These are phyloP conservation scores for Metschnikowia continentalis DNA, from an alignment of 805 yeast genomes.

Conservation along the genomic window DNA sequence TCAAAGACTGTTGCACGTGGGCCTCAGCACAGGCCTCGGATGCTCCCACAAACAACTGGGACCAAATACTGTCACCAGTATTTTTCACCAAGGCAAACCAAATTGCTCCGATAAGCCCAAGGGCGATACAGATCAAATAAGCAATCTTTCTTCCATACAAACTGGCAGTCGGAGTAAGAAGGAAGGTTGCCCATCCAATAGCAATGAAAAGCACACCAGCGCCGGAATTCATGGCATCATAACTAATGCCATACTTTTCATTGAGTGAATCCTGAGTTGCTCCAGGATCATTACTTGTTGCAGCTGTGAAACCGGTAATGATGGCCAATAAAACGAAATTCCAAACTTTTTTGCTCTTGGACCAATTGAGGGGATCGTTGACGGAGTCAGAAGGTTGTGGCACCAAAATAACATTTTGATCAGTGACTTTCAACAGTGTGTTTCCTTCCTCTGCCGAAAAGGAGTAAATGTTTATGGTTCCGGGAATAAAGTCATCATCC, in stretches of 20 bases:
- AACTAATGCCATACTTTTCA: conserved; percentile 58
- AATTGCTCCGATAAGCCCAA: conserved; percentile 61
- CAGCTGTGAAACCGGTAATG: conserved; percentile 66
- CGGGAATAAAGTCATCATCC: conserved; percentile 18
- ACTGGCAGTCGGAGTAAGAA: conserved; percentile 65
- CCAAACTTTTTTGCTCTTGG: conserved; percentile 27
- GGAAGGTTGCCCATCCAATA: conserved; percentile 60
- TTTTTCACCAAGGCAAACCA: conserved; percentile 62
- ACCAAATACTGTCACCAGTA: conserved; percentile 66
- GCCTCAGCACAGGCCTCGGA: conserved; percentile 77
- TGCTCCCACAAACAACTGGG: conserved; percentile 76
- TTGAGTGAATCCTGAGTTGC: conserved; percentile 65
- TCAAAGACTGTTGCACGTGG: conserved; percentile 59
- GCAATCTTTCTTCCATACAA: conserved; percentile 66
- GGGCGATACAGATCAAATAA: conserved; percentile 54
- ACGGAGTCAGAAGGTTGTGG: conserved; percentile 50
- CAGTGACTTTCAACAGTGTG: conserved; percentile 16
- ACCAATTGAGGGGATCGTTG: conserved; percentile 49
- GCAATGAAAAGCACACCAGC: conserved; percentile 74
- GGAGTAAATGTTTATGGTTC: conserved; percentile 17
- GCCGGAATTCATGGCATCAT: conserved; percentile 70
- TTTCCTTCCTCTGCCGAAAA: conserved; percentile 13
- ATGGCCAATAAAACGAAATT: conserved; percentile 44
- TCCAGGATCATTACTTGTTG: conserved; percentile 72
- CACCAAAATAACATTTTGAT: conserved; percentile 32